These are phyloP conservation scores for Tremella mesenterica DNA, from an alignment of 768 basidiomycete genomes.

Conservation along the genomic window DNA sequence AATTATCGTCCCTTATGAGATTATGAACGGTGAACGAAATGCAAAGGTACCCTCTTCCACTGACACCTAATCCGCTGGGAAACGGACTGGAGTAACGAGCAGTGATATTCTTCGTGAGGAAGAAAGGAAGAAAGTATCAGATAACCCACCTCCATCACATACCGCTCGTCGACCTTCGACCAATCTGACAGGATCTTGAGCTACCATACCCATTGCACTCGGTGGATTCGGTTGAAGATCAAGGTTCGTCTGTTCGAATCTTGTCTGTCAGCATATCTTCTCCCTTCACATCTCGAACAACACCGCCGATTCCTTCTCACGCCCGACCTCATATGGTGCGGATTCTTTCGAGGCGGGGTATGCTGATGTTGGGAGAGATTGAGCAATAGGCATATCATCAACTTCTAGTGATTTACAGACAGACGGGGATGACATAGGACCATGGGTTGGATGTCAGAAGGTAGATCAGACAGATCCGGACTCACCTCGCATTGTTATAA, in stretches of 20 bases:
- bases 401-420: too few relatives aligned
- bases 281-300: neutral
- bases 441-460: neutral
- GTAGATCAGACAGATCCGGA: too few relatives aligned
- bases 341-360: too few relatives aligned
- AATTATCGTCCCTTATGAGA: neutral
- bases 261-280: neutral
- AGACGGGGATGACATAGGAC: too few relatives aligned
- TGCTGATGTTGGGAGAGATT: too few relatives aligned
- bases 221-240: constrained; percentile 79
- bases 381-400: too few relatives aligned
- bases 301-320: too few relatives aligned
- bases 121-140: neutral
- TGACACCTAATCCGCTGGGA: neutral
- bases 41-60: neutral
- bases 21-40: neutral
- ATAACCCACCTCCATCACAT: constrained; percentile 83
- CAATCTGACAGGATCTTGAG: constrained; percentile 71
- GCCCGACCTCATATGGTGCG: too few relatives aligned
- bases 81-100: neutral
- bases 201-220: constrained; percentile 83
- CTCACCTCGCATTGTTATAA: constrained; percentile 51
- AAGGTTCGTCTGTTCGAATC: constrained; percentile 87
- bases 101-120: neutral
- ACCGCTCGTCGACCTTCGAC: constrained; percentile 74